phyloP scores from a whole-genome alignment of 768 basidiomycete species.

The Kwoniella europaea region DNA sequence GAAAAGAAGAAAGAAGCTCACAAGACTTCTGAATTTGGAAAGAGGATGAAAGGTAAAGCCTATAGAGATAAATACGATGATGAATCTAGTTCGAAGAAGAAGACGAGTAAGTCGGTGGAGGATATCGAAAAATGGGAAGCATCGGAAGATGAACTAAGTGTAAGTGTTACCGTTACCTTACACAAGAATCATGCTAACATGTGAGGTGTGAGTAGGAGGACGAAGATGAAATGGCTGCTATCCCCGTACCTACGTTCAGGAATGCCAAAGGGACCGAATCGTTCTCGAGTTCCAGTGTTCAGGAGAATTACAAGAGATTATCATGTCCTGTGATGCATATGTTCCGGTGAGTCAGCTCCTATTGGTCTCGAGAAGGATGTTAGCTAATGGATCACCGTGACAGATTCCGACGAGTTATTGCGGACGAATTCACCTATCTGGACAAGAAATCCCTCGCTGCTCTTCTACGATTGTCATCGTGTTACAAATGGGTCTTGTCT shows the following conservation, averaged over 20 bases:
- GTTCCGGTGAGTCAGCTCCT: slow-evolving; percentile 66
- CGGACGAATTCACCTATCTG: slow-evolving; percentile 94
- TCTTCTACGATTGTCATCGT: slow-evolving; percentile 75
- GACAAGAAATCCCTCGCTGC: slow-evolving; percentile 78
- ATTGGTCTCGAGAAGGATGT: no score
- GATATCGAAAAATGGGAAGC: slow-evolving; percentile 47
- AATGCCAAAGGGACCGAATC: slow-evolving; percentile 49
- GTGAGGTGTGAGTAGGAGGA: slow-evolving; percentile 14
- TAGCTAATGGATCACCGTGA: no score
- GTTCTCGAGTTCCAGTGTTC: slow-evolving; percentile 67
- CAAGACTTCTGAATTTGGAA: slow-evolving; percentile 47
- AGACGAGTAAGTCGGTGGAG: slow-evolving; percentile 61
- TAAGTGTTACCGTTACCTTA: neutral
- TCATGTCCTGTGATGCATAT: slow-evolving; percentile 83
- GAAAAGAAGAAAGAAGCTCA: slow-evolving; percentile 49
- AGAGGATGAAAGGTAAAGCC: slow-evolving; percentile 50
- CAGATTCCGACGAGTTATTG: slow-evolving; percentile 80
- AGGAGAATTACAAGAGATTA: slow-evolving; percentile 77
- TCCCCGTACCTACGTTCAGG: slow-evolving; percentile 41
- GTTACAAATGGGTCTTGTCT: slow-evolving; percentile 91
- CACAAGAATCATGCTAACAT: neutral
- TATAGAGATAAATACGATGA: slow-evolving; percentile 47
- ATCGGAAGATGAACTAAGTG: slow-evolving; percentile 61
- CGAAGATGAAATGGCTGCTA: slow-evolving; percentile 31
- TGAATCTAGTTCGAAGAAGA: slow-evolving; percentile 30